A percentile compares a stretch with the other conserved stretches of the same genome.
Conservation (phyloP, 257 asterid genomes). For the Penstemon eatonii region DNA sequence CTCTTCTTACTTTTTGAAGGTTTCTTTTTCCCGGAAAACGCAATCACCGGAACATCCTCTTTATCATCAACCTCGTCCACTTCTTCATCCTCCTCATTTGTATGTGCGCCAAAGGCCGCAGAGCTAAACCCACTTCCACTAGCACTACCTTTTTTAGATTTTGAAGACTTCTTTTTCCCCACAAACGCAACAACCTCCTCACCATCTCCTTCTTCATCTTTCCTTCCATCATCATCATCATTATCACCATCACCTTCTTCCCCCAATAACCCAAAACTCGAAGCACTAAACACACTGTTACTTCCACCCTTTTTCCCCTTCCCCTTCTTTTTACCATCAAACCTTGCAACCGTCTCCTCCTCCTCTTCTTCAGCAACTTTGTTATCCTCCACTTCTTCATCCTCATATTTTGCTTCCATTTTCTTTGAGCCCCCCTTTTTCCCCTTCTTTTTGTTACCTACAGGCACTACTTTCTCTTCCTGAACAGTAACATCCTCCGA, state of each 20-base stretch:
- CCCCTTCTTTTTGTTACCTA: conserved; percentile 56
- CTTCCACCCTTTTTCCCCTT: conserved; percentile 60
- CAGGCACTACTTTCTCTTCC: conserved; percentile 54
- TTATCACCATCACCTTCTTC: conserved; percentile 48
- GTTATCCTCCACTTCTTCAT: conserved; percentile 40
- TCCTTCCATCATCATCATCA: conserved; percentile 39
- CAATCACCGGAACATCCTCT: conserved; percentile 45
- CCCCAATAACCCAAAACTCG: conserved; percentile 58
- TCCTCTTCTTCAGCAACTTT: conserved; percentile 39
- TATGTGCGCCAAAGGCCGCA: conserved; percentile 33
- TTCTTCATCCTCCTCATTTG: conserved; percentile 41
- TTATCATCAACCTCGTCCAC: conserved; percentile 45
- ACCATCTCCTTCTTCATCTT: conserved; percentile 37
- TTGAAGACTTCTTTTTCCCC: conserved; percentile 47
- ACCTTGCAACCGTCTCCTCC: conserved; percentile 44
- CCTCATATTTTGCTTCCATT: conserved; percentile 36
- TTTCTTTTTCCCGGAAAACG: conserved; percentile 70
- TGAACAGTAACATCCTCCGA: conserved; percentile 55
- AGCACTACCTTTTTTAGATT: conserved; percentile 35
- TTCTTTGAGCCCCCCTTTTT: conserved; percentile 57
- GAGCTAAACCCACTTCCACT: conserved; percentile 32
- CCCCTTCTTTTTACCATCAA: conserved; percentile 62
- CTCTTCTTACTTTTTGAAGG: conserved; percentile 62
- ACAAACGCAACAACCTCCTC: conserved; percentile 27
- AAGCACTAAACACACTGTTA: conserved; percentile 39